A percentile compares a stretch with the other conserved stretches of the same genome.
Evolutionary conservation across 495 filamentous ascomycete species (phyloP).

Genomic region (Talaromyces thailandensis): DNA sequence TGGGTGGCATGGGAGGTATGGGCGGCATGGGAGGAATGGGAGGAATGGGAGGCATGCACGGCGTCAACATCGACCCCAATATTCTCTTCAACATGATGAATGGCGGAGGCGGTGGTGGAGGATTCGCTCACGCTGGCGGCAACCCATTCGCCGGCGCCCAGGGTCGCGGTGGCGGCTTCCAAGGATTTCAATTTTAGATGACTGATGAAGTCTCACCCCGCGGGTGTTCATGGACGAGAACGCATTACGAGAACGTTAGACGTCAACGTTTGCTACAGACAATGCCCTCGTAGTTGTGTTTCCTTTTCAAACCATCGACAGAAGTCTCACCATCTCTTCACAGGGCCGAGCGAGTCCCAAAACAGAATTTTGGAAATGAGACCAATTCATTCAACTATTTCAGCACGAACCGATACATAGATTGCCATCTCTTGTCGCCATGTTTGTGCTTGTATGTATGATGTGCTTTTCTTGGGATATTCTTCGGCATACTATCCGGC

Average conservation of each 20-base stretch:
- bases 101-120: constrained; percentile 27
- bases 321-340: neutral
- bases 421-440: neutral
- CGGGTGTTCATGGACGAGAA: neutral
- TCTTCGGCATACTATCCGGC: neutral
- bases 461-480: neutral
- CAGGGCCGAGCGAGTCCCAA: neutral
- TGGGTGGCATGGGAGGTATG: constrained; percentile 51
- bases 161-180: constrained; percentile 27
- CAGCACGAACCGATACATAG: neutral
- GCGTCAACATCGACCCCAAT: constrained; percentile 46
- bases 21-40: constrained; percentile 46
- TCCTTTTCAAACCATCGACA: neutral
- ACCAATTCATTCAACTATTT: neutral
- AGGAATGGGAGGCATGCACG: constrained; percentile 35
- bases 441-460: neutral
- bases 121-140: constrained; percentile 35
- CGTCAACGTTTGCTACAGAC: neutral
- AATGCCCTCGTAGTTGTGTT: neutral
- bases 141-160: constrained; percentile 30
- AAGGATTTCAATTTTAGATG: constrained; percentile 33
- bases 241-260: neutral
- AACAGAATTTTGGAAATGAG: neutral
- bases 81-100: constrained; percentile 51
- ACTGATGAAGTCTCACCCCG: neutral